Evolutionary conservation across 345 rosid genomes (phyloP), one percentile per base, ranked within the genome.

Genomic region (Murraya paniculata): DNA sequence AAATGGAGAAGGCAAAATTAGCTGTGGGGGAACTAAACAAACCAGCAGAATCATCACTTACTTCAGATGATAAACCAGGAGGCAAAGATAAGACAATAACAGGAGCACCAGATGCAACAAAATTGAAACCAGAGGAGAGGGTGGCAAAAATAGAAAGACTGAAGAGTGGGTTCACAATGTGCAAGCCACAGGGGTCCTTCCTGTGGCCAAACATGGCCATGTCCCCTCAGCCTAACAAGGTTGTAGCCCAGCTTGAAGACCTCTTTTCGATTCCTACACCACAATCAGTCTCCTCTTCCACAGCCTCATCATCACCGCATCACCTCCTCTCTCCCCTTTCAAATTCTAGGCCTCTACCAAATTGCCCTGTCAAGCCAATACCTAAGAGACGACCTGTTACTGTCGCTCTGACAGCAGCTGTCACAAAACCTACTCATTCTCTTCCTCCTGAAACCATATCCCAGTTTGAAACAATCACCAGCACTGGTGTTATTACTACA

Each of bases 151-250:
- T 83, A 77, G 79, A 87, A 74, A 83, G 97, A 82, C 87, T 88
- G 79, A 94, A 85, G 84, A 89, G 90, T 72, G 97, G 94, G 60
- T 94, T 96, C 89, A 88, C 86, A 80, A 81, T 94, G 74, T 96
- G 97, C 89, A 92, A 83, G 80, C 98, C 98, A 22, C 87, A 84
- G 70, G 95, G 91, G 71, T 88, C 83, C 71, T 92, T 91, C 83
- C 82, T 91, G 75, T 94, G 95, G 97, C 97, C 98, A 38, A 85
- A 82, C 85, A 83, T 79, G 83, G 75, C 80, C 10, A 7, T 79
- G 3, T 77, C 85, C 68, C 80, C 85, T 25, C 70, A 16, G 36
- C n/a, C 81, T 60, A 25, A 67, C 31, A 87, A 81, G 48, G 79
- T 50, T 58, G 75, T 68, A 39, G 81, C 78, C 64, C 88, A 80